Percentiles rank a stretch among this genome's conserved stretches.
Evolutionary conservation across 1,284 basidiomycete genomes (phyloP).

Genomic region (Puccinia novopanici): DNA sequence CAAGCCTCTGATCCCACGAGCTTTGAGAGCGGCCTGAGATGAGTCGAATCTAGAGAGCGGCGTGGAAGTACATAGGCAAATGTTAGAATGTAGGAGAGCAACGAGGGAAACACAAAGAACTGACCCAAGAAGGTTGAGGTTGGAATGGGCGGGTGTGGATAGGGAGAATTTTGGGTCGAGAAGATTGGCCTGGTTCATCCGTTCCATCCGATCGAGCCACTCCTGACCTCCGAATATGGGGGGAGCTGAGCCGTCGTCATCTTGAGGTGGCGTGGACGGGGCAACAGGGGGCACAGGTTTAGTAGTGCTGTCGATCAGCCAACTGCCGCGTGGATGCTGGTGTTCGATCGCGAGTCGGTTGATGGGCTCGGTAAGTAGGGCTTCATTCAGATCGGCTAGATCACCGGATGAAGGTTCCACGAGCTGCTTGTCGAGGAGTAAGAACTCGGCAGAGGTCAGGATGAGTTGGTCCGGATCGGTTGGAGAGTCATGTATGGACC

Average conservation of each 20-base stretch:
- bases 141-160: neutral
- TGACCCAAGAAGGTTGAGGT: constrained; percentile 9
- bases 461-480: constrained; percentile 52
- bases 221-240: constrained; percentile 30
- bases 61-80: neutral
- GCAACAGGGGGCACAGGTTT: neutral
- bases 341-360: constrained; percentile 50
- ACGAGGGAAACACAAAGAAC: neutral
- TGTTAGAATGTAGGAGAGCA: neutral
- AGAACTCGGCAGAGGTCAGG: neutral
- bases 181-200: constrained; percentile 37
- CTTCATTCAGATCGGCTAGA: constrained; percentile 32
- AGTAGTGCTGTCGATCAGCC: constrained; percentile 8
- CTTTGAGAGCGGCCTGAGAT: neutral
- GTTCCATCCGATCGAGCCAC: constrained; percentile 47
- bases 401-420: constrained; percentile 32
- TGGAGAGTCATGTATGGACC: constrained; percentile 52
- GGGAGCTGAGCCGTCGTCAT: neutral
- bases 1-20: constrained; percentile 65
- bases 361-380: constrained; percentile 36
- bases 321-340: constrained; percentile 16
- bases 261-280: neutral
- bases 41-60: neutral
- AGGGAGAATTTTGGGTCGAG: constrained; percentile 41
- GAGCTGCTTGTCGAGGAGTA: neutral